Evolutionary conservation across 176 grass and related monocot genomes (phyloP).

Genomic region (Ensete ventricosum): DNA sequence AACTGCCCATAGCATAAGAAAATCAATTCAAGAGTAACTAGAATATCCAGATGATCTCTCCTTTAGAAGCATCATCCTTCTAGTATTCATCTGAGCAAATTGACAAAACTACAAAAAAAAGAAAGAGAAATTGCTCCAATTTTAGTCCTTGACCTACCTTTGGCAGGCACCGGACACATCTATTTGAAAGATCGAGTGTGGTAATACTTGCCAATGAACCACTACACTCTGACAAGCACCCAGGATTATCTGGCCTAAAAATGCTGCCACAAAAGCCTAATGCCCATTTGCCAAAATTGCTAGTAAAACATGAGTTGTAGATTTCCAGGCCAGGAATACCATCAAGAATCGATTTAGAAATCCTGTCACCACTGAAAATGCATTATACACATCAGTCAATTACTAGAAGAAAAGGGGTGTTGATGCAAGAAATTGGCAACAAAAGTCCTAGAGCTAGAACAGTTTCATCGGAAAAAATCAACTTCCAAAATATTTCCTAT

Average conservation of each 20-base stretch:
- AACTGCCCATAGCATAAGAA: conserved; percentile 3
- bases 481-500: neutral
- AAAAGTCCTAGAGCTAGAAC: neutral
- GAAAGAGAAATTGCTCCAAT: neutral
- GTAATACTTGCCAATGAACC: conserved; percentile 40
- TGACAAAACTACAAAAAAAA: neutral
- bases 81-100: neutral
- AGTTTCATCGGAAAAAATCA: neutral
- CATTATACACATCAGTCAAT: conserved; percentile 12
- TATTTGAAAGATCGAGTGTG: conserved; percentile 77
- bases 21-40: conserved; percentile 1
- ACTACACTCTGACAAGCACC: conserved; percentile 28
- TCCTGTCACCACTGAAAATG: conserved; percentile 30
- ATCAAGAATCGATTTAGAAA: conserved; percentile 48
- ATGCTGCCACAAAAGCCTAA: conserved; percentile 80
- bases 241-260: conserved; percentile 63
- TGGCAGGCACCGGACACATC: conserved; percentile 51
- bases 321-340: conserved; percentile 64
- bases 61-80: neutral
- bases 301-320: conserved; percentile 75
- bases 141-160: conserved; percentile 31
- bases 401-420: neutral
- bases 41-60: neutral
- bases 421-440: neutral
- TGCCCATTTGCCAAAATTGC: conserved; percentile 58